Conservation (phyloP, 2,329 filamentous ascomycete genomes). For the Dendrostoma leiphaemia region DNA sequence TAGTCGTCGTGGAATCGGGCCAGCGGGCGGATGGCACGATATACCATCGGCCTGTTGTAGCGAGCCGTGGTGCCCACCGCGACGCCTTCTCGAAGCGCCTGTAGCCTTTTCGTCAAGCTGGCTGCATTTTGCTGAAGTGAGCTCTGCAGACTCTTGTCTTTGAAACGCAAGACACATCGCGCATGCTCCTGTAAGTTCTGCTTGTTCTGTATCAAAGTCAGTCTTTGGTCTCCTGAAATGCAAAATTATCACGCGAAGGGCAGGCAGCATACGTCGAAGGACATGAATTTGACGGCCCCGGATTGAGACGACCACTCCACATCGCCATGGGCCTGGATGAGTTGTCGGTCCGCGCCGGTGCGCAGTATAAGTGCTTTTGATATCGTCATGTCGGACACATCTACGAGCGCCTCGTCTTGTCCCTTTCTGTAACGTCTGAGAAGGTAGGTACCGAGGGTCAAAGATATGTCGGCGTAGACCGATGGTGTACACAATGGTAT, state of each 20-base stretch:
- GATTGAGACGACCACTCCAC: slow-evolving; percentile 59
- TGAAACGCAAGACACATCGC: slow-evolving; percentile 56
- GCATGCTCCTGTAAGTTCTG: slow-evolving; percentile 65
- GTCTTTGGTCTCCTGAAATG: too few species aligned
- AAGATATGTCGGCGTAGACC: slow-evolving; percentile 46
- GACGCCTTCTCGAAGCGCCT: slow-evolving; percentile 58
- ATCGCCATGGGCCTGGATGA: slow-evolving; percentile 53
- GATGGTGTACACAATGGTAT: slow-evolving; percentile 63
- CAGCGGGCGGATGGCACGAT: slow-evolving; percentile 63
- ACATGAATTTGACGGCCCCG: slow-evolving; percentile 59
- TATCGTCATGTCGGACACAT: slow-evolving; percentile 69
- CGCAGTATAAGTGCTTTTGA: slow-evolving; percentile 40
- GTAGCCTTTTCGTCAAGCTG: slow-evolving; percentile 61
- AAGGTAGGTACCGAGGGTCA: slow-evolving; percentile 60
- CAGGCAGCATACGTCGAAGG: slow-evolving; percentile 42
- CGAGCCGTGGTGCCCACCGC: slow-evolving; percentile 66
- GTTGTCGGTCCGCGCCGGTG: slow-evolving; percentile 60
- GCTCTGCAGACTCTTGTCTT: neutral
- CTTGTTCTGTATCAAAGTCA: slow-evolving; percentile 38
- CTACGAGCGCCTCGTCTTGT: slow-evolving; percentile 62
- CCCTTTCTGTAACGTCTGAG: slow-evolving; percentile 61
- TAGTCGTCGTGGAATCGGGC: slow-evolving; percentile 57
- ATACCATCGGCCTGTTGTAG: slow-evolving; percentile 71
- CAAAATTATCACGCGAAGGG: too few species aligned
- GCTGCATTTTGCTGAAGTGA: neutral